These are phyloP conservation scores for Zarea fungicola DNA, from an alignment of 2,329 filamentous ascomycete species.

Conservation along the genomic window DNA sequence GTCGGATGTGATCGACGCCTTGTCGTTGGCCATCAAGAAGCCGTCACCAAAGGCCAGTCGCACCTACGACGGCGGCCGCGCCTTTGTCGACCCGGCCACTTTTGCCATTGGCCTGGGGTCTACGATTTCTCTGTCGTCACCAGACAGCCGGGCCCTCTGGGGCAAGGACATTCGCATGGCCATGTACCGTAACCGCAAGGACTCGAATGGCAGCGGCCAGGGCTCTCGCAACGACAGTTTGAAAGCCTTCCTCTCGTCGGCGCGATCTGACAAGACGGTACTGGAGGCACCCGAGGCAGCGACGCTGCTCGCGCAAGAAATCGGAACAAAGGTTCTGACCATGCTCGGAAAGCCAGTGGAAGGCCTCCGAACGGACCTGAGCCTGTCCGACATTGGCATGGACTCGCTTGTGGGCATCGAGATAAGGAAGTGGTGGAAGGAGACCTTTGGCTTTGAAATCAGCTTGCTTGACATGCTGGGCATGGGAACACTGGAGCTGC, in stretches of 20 bases:
- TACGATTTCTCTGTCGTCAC: too few species aligned
- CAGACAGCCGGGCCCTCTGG: too few species aligned
- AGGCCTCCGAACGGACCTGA: conserved; percentile 5
- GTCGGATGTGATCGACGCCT: not conserved
- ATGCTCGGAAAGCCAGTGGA: conserved; percentile 15
- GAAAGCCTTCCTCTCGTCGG: not conserved
- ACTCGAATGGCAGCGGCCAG: too few species aligned
- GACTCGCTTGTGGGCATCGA: conserved; percentile 20
- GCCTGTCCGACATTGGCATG: conserved; percentile 15
- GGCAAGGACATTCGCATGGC: too few species aligned
- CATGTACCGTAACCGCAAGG: too few species aligned
- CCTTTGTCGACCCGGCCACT: too few species aligned
- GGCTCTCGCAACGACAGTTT: not conserved
- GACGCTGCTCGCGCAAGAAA: conserved; percentile 5
- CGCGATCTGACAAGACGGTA: not conserved
- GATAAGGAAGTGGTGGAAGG: conserved; percentile 17
- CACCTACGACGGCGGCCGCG: too few species aligned
- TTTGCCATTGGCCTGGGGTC: too few species aligned
- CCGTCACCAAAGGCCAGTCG: not conserved
- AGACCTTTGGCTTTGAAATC: conserved; percentile 16
- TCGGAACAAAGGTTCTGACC: conserved; percentile 12
- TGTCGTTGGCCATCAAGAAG: not conserved
- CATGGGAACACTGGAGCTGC: conserved; percentile 1
- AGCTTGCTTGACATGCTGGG: conserved; percentile 8
- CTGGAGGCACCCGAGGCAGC: not conserved